Base-by-base conservation (phyloP, 306 rosid genomes). In the Cucurbita argyrosperma region DNA sequence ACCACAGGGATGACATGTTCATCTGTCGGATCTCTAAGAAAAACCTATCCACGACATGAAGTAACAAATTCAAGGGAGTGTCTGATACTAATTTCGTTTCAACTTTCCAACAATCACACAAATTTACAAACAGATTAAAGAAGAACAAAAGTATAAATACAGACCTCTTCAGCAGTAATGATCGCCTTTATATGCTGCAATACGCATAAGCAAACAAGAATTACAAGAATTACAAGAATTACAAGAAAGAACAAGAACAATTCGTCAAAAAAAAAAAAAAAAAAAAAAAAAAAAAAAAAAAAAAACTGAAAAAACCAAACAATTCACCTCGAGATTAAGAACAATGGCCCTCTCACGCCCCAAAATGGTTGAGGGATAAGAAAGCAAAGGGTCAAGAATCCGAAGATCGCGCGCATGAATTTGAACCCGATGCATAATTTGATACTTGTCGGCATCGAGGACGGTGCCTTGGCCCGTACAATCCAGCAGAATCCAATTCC, bases 371-470 rank as follows among this genome's bases (percentile, higher is more conserved):
- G 98, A 94, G 5, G 97, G 98, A 76, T 94, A 89, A 66, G 97
- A 90, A 52, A 90, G 89, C 65, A 94, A 66, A 57, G 98, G 97
- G 68, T 94, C 98, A 51, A 94, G 88, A 71, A 94, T 94, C 57
- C 97, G 83, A 43, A 94, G 98, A 80, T 94, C 98, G 65, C 98
- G 92, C 10, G 98, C 97, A 73, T 94, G 96, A 82, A 94, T 94
- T 76, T 94, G 84, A 40, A 86, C 96, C 51, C 97, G 64, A 65
- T 90, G 90, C 98, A 89, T 94, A 78, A 94, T 88, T 8, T 88
- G 95, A 60, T 94, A 85, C 78, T 94, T 94, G 81, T 94, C 98
- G 49, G 84, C 87, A 19, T 94, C 98, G 38, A 94, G 84, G 69
- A 87, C 64, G 5, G 89, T 79, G 21, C 90, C 90, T 46, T 89